phyloP scores from a whole-genome alignment of 1,284 basidiomycete genomes.

The Stereum hirsutum region DNA sequence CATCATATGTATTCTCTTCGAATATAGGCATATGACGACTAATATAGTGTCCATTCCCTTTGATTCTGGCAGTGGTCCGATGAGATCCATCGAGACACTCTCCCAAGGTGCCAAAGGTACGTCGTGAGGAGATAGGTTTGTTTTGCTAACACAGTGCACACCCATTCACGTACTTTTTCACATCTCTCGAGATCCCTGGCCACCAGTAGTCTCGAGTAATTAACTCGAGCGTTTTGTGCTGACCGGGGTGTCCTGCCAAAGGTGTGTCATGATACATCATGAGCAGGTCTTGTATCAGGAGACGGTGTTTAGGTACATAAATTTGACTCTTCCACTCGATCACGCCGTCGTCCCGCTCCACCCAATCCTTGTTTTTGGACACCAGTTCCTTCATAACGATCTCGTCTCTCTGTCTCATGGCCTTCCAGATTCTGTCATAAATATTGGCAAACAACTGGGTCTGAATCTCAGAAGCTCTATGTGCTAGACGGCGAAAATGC shows the following conservation, averaged over 20 bases:
- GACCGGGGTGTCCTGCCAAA: not conserved
- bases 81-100: not conserved
- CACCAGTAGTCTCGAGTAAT: not conserved
- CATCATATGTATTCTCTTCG: not conserved
- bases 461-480: not conserved
- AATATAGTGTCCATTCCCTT: not conserved
- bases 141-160: not conserved
- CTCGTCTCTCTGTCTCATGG: not conserved
- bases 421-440: slow-evolving; percentile 2
- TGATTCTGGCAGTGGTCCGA: not conserved
- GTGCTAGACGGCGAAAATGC: slow-evolving; percentile 2
- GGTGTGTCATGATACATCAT: not conserved
- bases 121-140: not conserved
- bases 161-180: not conserved
- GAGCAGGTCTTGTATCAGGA: not conserved
- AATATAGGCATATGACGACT: not conserved
- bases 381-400: not conserved
- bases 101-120: not conserved
- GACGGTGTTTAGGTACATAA: not conserved
- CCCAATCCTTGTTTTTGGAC: slow-evolving; percentile 3
- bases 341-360: slow-evolving; percentile 17
- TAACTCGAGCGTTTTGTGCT: not conserved
- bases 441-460: not conserved
- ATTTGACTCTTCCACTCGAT: slow-evolving; percentile 7
- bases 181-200: not conserved